Conservation (phyloP, 2,329 filamentous ascomycete species). For the Epicoccum nigrum region DNA sequence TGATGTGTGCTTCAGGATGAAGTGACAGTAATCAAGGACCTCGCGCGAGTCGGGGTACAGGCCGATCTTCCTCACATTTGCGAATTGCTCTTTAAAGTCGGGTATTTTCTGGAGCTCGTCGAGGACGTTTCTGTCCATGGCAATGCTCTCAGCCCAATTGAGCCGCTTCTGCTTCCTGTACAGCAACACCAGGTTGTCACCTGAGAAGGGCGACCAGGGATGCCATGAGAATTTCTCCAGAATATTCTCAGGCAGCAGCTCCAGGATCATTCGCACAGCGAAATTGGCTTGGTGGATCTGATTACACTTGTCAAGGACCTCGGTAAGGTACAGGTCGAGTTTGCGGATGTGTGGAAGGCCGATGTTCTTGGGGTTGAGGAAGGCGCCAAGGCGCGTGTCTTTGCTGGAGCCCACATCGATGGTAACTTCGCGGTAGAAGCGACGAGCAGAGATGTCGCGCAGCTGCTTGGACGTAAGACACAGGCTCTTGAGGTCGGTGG, state of each 20-base stretch:
- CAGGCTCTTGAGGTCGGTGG: slow-evolving; percentile 55
- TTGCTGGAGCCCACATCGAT: slow-evolving; percentile 55
- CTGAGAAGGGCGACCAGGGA: slow-evolving; percentile 56
- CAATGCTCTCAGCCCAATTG: slow-evolving; percentile 57
- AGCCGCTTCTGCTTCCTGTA: slow-evolving; percentile 57
- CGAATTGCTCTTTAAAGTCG: slow-evolving; percentile 49
- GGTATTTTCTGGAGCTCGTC: slow-evolving; percentile 51
- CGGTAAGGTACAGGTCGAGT: slow-evolving; percentile 55
- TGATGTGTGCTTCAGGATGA: slow-evolving; percentile 50
- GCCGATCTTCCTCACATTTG: slow-evolving; percentile 52
- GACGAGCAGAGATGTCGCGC: slow-evolving; percentile 54
- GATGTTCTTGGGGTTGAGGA: slow-evolving; percentile 55
- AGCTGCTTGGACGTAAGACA: slow-evolving; percentile 56
- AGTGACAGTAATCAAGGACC: slow-evolving; percentile 53
- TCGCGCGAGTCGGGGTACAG: slow-evolving; percentile 55
- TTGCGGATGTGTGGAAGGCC: slow-evolving; percentile 55
- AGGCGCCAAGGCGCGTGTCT: slow-evolving; percentile 53
- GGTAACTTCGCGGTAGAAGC: slow-evolving; percentile 54
- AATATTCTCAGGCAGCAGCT: slow-evolving; percentile 56
- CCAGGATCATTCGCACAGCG: slow-evolving; percentile 56
- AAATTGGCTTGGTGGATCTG: slow-evolving; percentile 55
- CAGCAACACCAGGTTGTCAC: slow-evolving; percentile 55
- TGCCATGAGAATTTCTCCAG: slow-evolving; percentile 59
- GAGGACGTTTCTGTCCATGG: slow-evolving; percentile 51
- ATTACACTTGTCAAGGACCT: slow-evolving; percentile 52